Conservation (phyloP, 1,139 yeast genomes). For the Geotrichum fermentans region DNA sequence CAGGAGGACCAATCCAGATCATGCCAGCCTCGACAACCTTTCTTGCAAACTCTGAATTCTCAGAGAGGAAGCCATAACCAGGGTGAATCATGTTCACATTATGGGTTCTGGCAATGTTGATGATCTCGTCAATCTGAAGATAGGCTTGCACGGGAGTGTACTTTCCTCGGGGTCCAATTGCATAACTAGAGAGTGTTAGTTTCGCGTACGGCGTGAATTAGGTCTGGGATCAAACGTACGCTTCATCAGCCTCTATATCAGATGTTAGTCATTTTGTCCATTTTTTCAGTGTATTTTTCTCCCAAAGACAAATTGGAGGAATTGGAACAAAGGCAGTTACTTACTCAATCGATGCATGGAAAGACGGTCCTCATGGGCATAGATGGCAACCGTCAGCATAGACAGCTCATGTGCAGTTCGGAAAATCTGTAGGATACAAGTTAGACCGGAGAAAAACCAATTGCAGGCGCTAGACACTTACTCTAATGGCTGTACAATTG, state of each 20-base stretch:
- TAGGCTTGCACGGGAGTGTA: slow-evolving; percentile 95
- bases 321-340: slow-evolving; percentile 18
- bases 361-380: slow-evolving; percentile 91
- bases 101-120: slow-evolving; percentile 81
- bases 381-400: slow-evolving; percentile 96
- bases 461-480: slow-evolving; percentile 19
- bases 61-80: slow-evolving; percentile 94
- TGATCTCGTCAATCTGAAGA: slow-evolving; percentile 91
- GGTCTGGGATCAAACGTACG: slow-evolving; percentile 26
- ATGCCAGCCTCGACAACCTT: slow-evolving; percentile 90
- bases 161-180: slow-evolving; percentile 84
- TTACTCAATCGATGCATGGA: slow-evolving; percentile 79
- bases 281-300: background rate
- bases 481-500: slow-evolving; percentile 26
- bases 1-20: slow-evolving; percentile 94
- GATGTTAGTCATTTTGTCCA: background rate
- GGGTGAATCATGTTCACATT: slow-evolving; percentile 96
- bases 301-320: slow-evolving; percentile 1
- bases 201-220: background rate
- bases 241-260: slow-evolving; percentile 39
- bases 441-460: background rate
- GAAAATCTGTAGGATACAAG: slow-evolving; percentile 50
- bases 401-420: slow-evolving; percentile 97
- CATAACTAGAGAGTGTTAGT: slow-evolving; percentile 43
- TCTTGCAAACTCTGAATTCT: slow-evolving; percentile 89